A percentile compares a stretch with the other conserved stretches of the same genome.
phyloP scores from a whole-genome alignment of 495 filamentous ascomycete genomes.

The Xylaria venustula region DNA sequence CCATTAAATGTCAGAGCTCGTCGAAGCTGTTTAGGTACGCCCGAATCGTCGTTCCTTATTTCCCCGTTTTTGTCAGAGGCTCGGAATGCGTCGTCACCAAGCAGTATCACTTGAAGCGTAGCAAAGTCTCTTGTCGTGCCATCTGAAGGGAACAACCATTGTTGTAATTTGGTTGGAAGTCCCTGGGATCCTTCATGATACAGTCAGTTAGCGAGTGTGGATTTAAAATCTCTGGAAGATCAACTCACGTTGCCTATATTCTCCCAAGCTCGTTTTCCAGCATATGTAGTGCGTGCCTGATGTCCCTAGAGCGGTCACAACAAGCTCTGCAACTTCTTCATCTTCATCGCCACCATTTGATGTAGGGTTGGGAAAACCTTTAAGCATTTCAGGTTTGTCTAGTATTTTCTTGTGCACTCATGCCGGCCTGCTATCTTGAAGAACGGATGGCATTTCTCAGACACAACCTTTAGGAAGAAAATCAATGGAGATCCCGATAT shows the following conservation, averaged over 20 bases:
- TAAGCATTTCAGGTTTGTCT: slow-evolving; percentile 19
- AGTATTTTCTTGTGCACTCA: not conserved
- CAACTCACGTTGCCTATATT: slow-evolving; percentile 28
- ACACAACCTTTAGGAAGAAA: not conserved
- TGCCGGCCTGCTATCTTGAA: not conserved
- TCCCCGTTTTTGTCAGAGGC: slow-evolving; percentile 43
- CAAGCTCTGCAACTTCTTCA: slow-evolving; percentile 26
- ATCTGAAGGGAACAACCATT: slow-evolving; percentile 40
- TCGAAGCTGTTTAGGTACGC: slow-evolving; percentile 20
- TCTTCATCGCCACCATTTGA: slow-evolving; percentile 19
- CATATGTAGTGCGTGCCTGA: slow-evolving; percentile 28
- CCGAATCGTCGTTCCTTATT: slow-evolving; percentile 24
- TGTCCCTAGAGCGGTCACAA: slow-evolving; percentile 29
- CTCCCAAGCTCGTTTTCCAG: slow-evolving; percentile 27
- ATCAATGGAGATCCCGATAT: slow-evolving; percentile 23
- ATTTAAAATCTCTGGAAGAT: too few relatives aligned
- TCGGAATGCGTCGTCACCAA: slow-evolving; percentile 42
- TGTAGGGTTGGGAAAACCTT: slow-evolving; percentile 20
- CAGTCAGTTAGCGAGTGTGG: not conserved
- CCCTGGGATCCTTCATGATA: slow-evolving; percentile 33
- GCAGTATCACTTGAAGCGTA: slow-evolving; percentile 40
- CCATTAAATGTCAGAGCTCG: slow-evolving; percentile 23
- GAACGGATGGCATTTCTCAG: not conserved
- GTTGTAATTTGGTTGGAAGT: slow-evolving; percentile 33
- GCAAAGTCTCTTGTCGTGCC: slow-evolving; percentile 37